Evolutionary conservation across 805 yeast genomes (phyloP).

Genomic region (Hanseniaspora taiwanica): DNA sequence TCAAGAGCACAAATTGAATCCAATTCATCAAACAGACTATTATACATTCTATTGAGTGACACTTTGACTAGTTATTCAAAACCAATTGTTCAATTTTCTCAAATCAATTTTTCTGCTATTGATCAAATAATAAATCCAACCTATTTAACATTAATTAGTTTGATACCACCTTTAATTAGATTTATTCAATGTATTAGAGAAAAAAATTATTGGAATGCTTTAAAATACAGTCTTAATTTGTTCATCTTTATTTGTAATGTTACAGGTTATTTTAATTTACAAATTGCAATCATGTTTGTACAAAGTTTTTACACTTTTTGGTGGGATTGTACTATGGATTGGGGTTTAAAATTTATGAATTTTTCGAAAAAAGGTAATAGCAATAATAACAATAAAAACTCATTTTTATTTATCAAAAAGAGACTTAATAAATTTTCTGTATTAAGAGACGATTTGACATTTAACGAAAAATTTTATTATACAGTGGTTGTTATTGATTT

Average conservation of each 20-base stretch:
- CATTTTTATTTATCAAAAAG: too few relatives aligned
- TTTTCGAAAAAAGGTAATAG: constrained; percentile 7
- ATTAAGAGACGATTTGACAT: constrained; percentile 11
- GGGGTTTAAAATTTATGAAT: constrained; percentile 56
- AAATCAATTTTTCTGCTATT: constrained; percentile 22
- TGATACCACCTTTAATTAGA: constrained; percentile 31
- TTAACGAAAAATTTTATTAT: constrained; percentile 11
- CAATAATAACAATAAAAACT: constrained; percentile 4
- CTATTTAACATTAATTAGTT: constrained; percentile 25
- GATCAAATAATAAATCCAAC: constrained; percentile 30
- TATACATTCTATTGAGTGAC: constrained; percentile 73
- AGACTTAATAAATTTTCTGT: too few relatives aligned
- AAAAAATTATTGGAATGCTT: constrained; percentile 48
- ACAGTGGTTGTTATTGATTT: constrained; percentile 49
- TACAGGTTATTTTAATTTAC: constrained; percentile 8
- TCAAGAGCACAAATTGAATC: constrained; percentile 2
- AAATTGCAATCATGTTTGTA: constrained; percentile 28
- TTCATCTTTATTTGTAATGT: constrained; percentile 36
- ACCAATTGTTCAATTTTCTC: constrained; percentile 57
- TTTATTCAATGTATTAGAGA: constrained; percentile 74
- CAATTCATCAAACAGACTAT: constrained; percentile 29
- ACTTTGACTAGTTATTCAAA: constrained; percentile 70
- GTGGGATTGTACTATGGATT: constrained; percentile 88
- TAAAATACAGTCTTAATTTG: constrained; percentile 58
- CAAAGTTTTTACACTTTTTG: constrained; percentile 68